Base-by-base conservation (phyloP, 2,329 filamentous ascomycete genomes). In the Fusarium neocosmosporiellum region DNA sequence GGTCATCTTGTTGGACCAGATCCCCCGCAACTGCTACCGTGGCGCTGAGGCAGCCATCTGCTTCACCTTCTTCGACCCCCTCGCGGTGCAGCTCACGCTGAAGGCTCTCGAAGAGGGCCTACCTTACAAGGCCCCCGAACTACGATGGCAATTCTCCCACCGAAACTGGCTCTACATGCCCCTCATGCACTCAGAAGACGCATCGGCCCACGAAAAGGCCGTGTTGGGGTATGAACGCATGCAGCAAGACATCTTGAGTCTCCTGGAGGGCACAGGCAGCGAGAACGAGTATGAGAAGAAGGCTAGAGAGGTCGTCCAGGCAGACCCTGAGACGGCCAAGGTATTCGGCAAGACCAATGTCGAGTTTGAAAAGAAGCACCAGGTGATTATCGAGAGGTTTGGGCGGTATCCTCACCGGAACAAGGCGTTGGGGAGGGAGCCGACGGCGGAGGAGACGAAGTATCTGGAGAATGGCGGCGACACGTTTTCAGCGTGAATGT, bases 341-440 rank as follows among this genome's bases (percentile, higher is more conserved):
- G 60, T 65, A 20, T 24, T 82, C 7, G 77, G 75, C 2, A 62
- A 73, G 16, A 59, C 43, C n/a, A 74, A 74, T 11, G 14, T 75
- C 5, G 78, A 79, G 4, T 84, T 84, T 57, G 84, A 85, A 70
- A 78, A 79, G 71, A 83, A 81, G 71, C 89, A 91, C 75, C 75
- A 78, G 24, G 83, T 83, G 24, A 86, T 90, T 16, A 78, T 91
- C 39, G 79, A 84, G 63, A 81, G 67, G 65, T 91, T 91, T 76
- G 89, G 88, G 1, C 79, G 89, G 61, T 91, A 90, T 80, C 89
- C 89, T 10, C 87, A 91, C 78, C 81, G 89, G 7, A 91, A 91
- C 73, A 76, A 79, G 63, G 81, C 81, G 1, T 60, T 91, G 59
- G 87, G 86, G 0, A 80, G 89, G 69, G 78, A 83, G 67, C 81